Percentiles rank a stretch among this genome's conserved stretches.
Conservation (phyloP, 148 eudicot species). For the Camellia lanceoleosa region DNA sequence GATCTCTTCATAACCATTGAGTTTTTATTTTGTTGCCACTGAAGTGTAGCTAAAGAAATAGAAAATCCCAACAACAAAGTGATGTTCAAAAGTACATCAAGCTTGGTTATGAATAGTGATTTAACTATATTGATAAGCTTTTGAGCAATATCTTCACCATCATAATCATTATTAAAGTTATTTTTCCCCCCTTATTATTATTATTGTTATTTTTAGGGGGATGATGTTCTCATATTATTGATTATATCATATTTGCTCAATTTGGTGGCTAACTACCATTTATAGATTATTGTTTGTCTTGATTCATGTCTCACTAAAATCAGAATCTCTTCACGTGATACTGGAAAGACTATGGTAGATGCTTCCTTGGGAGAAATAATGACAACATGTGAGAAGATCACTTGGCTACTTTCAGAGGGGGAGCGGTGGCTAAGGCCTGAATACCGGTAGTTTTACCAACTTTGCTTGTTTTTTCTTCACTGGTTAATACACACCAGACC, state of each 20-base stretch:
- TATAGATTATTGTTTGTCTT: not conserved
- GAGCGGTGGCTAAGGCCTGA: conserved; percentile 98
- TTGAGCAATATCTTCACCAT: not conserved
- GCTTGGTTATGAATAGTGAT: not conserved
- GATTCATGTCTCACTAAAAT: conserved; percentile 2
- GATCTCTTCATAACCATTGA: not conserved
- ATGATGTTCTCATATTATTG: not conserved
- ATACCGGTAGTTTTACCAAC: conserved; percentile 52
- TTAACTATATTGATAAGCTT: not conserved
- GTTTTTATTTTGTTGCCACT: not conserved
- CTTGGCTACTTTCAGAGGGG: conserved; percentile 97
- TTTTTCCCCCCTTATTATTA: not conserved
- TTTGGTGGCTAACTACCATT: not conserved
- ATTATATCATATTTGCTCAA: conserved; percentile 9
- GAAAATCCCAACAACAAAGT: not conserved
- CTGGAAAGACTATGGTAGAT: conserved; percentile 99
- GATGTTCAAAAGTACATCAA: conserved; percentile 1
- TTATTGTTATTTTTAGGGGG: not conserved
- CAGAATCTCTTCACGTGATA: conserved; percentile 98
- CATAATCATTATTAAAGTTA: not conserved
- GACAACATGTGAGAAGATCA: conserved; percentile 98
- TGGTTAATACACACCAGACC: not conserved
- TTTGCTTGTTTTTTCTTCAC: not conserved
- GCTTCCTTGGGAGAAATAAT: conserved; percentile 99
- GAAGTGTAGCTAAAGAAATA: not conserved